phyloP scores from a whole-genome alignment of 345 rosid genomes.

The Chamaenerion angustifolium region DNA sequence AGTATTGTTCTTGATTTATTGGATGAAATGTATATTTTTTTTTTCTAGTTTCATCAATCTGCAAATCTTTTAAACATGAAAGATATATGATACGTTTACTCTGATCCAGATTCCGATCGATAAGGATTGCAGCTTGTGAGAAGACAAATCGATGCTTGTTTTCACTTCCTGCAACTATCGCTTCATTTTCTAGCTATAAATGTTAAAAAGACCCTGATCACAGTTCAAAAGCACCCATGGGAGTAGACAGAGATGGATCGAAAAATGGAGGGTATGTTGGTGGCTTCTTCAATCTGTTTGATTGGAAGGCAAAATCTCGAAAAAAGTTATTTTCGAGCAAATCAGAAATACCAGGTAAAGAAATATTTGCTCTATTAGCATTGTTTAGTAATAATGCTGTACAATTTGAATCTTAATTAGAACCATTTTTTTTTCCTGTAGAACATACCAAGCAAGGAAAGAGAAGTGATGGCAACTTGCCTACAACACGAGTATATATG shows the following conservation, averaged over 20 bases:
- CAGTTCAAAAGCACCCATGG: slow-evolving; percentile 24
- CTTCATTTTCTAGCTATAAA: neutral
- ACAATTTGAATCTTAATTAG: no score
- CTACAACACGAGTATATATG: slow-evolving; percentile 38
- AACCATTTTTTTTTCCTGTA: slow-evolving; percentile 7
- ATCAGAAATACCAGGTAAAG: slow-evolving; percentile 49
- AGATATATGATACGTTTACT: no score
- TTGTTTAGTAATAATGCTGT: no score
- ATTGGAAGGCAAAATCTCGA: slow-evolving; percentile 90
- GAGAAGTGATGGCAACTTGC: slow-evolving; percentile 48
- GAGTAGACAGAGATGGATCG: slow-evolving; percentile 45
- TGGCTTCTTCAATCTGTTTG: slow-evolving; percentile 78
- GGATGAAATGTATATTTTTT: no score
- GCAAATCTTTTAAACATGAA: no score
- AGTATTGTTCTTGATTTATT: neutral
- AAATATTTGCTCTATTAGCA: neutral
- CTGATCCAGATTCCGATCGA: neutral
- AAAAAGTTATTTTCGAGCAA: slow-evolving; percentile 82
- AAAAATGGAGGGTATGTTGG: slow-evolving; percentile 57
- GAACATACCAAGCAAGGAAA: slow-evolving; percentile 53
- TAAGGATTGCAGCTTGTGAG: neutral
- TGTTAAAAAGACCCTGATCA: neutral
- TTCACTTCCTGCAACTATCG: neutral
- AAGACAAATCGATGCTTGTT: neutral
- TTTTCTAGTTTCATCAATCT: no score